phyloP scores from a whole-genome alignment of 345 rosid genomes.

The Turritis glabra region DNA sequence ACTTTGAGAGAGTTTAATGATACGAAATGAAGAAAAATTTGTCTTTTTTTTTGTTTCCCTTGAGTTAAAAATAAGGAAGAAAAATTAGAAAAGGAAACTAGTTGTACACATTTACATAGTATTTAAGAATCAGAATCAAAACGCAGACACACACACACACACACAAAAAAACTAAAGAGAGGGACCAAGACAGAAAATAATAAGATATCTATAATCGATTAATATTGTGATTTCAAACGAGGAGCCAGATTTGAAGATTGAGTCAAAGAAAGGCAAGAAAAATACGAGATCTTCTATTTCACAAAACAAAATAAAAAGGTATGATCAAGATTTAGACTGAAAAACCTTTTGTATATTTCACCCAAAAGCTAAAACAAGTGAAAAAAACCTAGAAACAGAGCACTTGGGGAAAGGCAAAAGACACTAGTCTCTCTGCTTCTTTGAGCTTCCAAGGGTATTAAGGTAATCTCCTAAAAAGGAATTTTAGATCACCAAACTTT shows the following conservation, averaged over 20 bases:
- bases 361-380: background rate
- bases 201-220: no score
- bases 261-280: slow-evolving; percentile 29
- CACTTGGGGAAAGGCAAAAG: slow-evolving; percentile 20
- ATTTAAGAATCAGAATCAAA: slow-evolving; percentile 41
- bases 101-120: slow-evolving; percentile 31
- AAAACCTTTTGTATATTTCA: slow-evolving; percentile 12
- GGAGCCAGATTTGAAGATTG: slow-evolving; percentile 23
- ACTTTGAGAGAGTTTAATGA: slow-evolving; percentile 25
- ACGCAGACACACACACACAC: slow-evolving; percentile 10
- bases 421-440: slow-evolving; percentile 21
- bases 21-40: slow-evolving; percentile 8
- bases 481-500: slow-evolving; percentile 30
- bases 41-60: background rate
- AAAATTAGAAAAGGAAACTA: slow-evolving; percentile 29
- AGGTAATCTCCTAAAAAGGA: slow-evolving; percentile 10
- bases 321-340: background rate
- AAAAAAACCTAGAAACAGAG: slow-evolving; percentile 30
- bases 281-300: slow-evolving; percentile 8
- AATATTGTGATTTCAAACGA: background rate
- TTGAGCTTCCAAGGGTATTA: slow-evolving; percentile 28
- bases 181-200: slow-evolving; percentile 31
- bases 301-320: background rate
- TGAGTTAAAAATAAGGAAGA: background rate
- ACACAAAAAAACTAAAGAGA: slow-evolving; percentile 3